Base-by-base conservation (phyloP, 495 filamentous ascomycete species). In the Penicillium herquei region DNA sequence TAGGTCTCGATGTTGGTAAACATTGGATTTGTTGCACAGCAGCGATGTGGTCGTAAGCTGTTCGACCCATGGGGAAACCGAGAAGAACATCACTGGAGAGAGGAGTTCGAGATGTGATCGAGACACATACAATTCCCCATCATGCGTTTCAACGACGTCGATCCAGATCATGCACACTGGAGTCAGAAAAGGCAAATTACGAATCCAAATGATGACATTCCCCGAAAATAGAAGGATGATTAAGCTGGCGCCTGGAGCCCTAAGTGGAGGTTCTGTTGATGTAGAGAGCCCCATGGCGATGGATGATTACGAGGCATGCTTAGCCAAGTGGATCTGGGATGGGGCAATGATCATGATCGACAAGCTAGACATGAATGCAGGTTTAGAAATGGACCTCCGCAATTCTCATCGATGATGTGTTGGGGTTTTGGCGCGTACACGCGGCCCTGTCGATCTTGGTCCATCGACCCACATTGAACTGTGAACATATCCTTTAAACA, bases 381-480 rank as follows among this genome's bases (percentile, higher is more conserved):
- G 18, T 10, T 21, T 44, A 21, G 6, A 26, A 44, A 13, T 46
- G 26, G 43, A n/a, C 14, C 18, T 18, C 43, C 21, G 26, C 43
- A 46, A 14, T 13, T 21, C n/a, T 31, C 26, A 46, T 21, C 8
- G 18, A 44, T 18, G 5, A 8, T 46, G 43, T 13, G 14, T 46
- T 32, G 10, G 4, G 26, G 12, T 46, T 46, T 31, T 37, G 8
- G 12, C 21, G 11, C 43, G 43, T 4, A 46, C 43, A 46, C 43
- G 43, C 43, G 43, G 43, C 43, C 43, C 43, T 46, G 43, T 46
- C 43, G 43, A 46, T 46, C 43, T 37, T 37, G 9, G 21, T 26
- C 21, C 21, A 26, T 26, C 3, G 41, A 17, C 41, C 18, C 41
- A 44, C 41, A 26, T 26, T 4, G 21, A 26, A n/a, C n/a, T n/a